Conservation (phyloP, 2,329 filamentous ascomycete genomes). For the Colletotrichum sp. region DNA sequence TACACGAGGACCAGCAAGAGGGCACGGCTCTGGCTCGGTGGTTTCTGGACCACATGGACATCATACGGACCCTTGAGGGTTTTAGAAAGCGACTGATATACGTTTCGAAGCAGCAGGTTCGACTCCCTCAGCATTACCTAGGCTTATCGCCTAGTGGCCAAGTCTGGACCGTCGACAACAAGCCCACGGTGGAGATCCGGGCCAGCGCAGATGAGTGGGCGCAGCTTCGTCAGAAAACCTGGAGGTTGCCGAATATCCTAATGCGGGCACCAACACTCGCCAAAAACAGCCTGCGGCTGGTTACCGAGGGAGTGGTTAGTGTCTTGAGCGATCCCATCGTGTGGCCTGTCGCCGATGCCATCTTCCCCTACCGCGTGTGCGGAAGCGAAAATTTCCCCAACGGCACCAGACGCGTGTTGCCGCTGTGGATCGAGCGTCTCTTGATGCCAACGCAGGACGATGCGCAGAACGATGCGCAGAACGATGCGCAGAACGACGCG, state of each 20-base stretch:
- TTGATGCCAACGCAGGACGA: not conserved
- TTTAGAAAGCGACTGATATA: not conserved
- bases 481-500: too few relatives aligned
- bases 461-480: too few relatives aligned
- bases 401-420: not conserved
- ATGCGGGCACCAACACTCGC: not conserved
- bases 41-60: not conserved
- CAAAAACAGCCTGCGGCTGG: not conserved
- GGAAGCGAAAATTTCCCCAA: accelerated
- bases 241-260: not conserved
- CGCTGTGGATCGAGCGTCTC: not conserved
- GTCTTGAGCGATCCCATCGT: not conserved
- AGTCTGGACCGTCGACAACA: not conserved
- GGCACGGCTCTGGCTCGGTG: not conserved
- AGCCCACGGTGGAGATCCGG: not conserved
- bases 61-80: not conserved
- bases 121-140: not conserved
- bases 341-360: not conserved
- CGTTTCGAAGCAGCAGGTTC: not conserved
- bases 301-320: not conserved
- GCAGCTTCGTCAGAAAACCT: not conserved
- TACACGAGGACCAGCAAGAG: too few relatives aligned
- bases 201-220: not conserved
- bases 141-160: not conserved
- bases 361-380: not conserved